Evolutionary conservation across 371 early-diverging fungal species (phyloP).

Genomic region (Actinomortierella wolfii): DNA sequence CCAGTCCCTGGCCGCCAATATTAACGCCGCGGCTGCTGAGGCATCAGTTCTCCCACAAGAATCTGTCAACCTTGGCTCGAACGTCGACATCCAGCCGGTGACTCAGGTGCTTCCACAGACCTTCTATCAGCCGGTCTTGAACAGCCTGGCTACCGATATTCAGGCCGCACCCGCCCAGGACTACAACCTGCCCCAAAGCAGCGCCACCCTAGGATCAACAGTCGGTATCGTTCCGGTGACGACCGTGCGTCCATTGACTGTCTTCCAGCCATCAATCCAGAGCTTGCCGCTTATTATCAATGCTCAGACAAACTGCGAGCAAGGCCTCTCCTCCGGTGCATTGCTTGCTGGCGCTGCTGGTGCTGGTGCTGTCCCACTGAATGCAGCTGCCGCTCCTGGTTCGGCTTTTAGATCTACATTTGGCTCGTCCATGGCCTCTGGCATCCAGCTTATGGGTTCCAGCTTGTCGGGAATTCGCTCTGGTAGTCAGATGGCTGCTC

Average conservation of each 20-base stretch:
- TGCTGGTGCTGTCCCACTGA: no score
- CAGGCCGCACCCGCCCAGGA: constrained; percentile 28
- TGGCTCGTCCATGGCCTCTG: no score
- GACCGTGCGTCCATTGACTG: constrained; percentile 25
- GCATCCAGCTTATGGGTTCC: no score
- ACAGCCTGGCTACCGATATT: constrained; percentile 25
- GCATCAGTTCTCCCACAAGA: constrained; percentile 22
- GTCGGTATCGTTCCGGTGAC: constrained; percentile 27
- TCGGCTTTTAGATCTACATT: no score
- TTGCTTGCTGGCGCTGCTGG: no score
- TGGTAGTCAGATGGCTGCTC: no score
- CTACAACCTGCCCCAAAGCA: constrained; percentile 35
- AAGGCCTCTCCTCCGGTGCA: background rate
- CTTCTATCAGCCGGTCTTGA: constrained; percentile 33
- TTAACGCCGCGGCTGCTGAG: constrained; percentile 21
- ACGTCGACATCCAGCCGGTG: constrained; percentile 32
- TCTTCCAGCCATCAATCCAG: constrained; percentile 32
- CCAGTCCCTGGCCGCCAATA: constrained; percentile 26
- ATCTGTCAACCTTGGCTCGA: constrained; percentile 29
- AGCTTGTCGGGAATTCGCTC: no score
- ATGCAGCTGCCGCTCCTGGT: no score
- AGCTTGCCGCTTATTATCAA: constrained; percentile 36
- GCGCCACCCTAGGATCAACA: constrained; percentile 20
- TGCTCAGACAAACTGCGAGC: constrained; percentile 10
- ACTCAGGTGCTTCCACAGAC: constrained; percentile 34